A percentile compares a stretch with the other conserved stretches of the same genome.
These are phyloP conservation scores for Speleostelium caveatum DNA, from an alignment of 78 protist species.

Conservation along the genomic window DNA sequence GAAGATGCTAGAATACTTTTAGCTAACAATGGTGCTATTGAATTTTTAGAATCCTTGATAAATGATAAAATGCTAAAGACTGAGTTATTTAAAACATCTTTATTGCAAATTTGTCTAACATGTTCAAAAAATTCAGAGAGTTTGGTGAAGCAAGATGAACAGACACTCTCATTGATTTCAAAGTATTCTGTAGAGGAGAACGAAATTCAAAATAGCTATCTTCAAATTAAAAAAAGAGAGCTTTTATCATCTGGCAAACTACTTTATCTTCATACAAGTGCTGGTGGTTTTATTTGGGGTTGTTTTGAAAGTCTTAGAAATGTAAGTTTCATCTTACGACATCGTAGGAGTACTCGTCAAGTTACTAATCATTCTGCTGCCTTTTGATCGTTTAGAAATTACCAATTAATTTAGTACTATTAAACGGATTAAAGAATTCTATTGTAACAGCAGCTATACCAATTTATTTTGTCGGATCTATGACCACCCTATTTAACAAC, in stretches of 20 bases:
- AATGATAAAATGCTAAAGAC: not conserved
- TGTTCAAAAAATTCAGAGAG: not conserved
- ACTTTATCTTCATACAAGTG: conserved; percentile 85
- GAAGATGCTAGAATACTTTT: conserved; percentile 51
- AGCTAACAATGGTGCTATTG: conserved; percentile 62
- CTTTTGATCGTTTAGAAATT: conserved; percentile 3
- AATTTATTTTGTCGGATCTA: conserved; percentile 81
- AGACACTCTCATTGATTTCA: not conserved
- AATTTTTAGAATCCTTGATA: conserved; percentile 16
- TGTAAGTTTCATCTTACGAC: not conserved
- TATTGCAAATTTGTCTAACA: conserved; percentile 28
- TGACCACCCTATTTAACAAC: conserved; percentile 61
- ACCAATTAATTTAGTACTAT: conserved; percentile 1
- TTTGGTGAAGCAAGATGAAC: not conserved
- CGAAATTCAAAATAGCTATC: not conserved
- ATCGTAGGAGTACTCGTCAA: too few relatives aligned
- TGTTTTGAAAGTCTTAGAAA: conserved; percentile 55
- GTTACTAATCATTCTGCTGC: too few relatives aligned
- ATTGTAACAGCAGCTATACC: conserved; percentile 84
- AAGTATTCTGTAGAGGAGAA: conserved; percentile 11
- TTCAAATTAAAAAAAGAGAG: conserved; percentile 27
- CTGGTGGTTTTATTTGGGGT: conserved; percentile 88
- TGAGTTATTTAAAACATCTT: conserved; percentile 19
- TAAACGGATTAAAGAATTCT: conserved; percentile 72
- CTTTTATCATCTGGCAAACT: conserved; percentile 74